Percentiles rank a stretch among this genome's conserved stretches.
Conservation (phyloP, 2,329 filamentous ascomycete species). For the Ophiocordyceps australis region DNA sequence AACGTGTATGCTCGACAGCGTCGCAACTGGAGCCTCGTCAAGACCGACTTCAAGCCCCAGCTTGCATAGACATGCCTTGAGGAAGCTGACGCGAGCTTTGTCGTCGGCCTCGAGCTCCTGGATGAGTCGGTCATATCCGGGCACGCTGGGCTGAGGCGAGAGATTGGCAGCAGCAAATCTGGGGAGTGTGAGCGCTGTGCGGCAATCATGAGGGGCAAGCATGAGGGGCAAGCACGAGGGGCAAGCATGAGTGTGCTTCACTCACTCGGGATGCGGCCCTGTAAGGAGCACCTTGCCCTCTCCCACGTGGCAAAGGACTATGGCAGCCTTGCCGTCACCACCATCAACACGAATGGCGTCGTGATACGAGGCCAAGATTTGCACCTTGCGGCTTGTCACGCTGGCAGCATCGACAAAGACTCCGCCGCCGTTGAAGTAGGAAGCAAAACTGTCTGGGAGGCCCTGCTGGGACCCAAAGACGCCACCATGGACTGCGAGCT, state of each 20-base stretch:
- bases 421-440: conserved; percentile 90
- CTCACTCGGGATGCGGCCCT: conserved; percentile 79
- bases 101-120: conserved; percentile 52
- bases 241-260: background rate
- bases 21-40: conserved; percentile 51
- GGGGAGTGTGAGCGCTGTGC: conserved; percentile 4
- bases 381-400: conserved; percentile 43
- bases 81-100: conserved; percentile 48
- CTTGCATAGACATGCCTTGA: conserved; percentile 64
- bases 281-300: conserved; percentile 65
- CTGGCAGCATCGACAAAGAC: conserved; percentile 69
- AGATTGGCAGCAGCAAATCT: conserved; percentile 77
- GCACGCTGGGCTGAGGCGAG: conserved; percentile 43
- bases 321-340: conserved; percentile 55
- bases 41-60: conserved; percentile 65
- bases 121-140: conserved; percentile 54
- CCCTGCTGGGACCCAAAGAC: conserved; percentile 36
- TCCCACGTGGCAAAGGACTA: conserved; percentile 70
- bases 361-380: conserved; percentile 67
- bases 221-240: background rate
- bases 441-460: conserved; percentile 44
- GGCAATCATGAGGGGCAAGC: background rate
- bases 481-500: conserved; percentile 43
- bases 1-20: conserved; percentile 67
- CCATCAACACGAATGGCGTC: conserved; percentile 60